These are phyloP conservation scores for Suillus tomentosus DNA, from an alignment of 768 basidiomycete species.

Conservation along the genomic window DNA sequence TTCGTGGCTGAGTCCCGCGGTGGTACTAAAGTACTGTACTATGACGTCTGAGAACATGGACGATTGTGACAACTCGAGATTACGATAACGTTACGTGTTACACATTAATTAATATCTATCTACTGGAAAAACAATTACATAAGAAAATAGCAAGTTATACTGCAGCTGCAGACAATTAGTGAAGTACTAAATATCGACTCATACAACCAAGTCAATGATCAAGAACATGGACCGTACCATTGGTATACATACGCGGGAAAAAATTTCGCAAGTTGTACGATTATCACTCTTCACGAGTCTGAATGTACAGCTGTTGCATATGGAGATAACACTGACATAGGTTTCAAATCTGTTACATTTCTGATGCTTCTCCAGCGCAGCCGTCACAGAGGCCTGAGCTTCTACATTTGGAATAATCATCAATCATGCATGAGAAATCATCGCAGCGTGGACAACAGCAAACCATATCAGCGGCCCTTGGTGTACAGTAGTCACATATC, in stretches of 20 bases:
- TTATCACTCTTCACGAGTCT: background rate
- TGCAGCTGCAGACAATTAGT: background rate
- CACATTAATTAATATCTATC: background rate
- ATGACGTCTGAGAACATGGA: background rate
- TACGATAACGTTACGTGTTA: background rate
- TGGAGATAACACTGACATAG: background rate
- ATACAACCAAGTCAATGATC: background rate
- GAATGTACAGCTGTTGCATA: background rate
- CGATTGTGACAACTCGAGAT: background rate
- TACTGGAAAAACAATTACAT: no score
- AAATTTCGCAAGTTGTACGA: no score
- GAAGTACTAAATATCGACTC: background rate
- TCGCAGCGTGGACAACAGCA: background rate
- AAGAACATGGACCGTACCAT: background rate
- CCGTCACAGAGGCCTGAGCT: background rate
- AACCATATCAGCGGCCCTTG: background rate
- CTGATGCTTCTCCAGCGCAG: background rate
- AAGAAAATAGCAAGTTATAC: no score
- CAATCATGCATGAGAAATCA: background rate
- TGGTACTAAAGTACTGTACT: background rate
- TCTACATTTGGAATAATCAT: background rate
- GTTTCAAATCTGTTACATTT: background rate
- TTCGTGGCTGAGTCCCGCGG: background rate
- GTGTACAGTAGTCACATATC: background rate
- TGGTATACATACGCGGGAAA: background rate